Percentiles rank a stretch among this genome's conserved stretches.
phyloP scores from a whole-genome alignment of 176 grass and related monocot genomes.

The Zea luxurians region DNA sequence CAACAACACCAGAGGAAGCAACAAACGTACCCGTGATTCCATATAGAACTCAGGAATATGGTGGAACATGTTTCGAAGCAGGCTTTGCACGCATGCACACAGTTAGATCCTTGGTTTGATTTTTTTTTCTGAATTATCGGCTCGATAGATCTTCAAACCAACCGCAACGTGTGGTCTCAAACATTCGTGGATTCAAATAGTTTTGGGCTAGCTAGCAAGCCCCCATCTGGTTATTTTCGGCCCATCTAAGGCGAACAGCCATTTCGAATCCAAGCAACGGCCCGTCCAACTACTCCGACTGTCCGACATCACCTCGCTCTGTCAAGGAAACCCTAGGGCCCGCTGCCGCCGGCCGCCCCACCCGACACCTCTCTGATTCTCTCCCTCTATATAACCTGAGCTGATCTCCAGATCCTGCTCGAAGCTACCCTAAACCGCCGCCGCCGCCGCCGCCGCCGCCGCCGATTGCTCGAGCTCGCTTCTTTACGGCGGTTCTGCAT shows the following conservation, averaged over 20 bases:
- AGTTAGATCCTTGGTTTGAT: no score
- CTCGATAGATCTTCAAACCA: no score
- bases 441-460: no score
- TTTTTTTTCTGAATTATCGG: no score
- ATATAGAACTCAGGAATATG: slow-evolving; percentile 84
- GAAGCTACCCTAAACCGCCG: neutral
- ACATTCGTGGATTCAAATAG: no score
- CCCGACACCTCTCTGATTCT: neutral
- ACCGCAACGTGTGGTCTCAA: no score
- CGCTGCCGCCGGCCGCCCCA: neutral
- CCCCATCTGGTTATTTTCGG: neutral
- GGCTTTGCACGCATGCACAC: no score
- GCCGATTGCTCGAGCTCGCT: no score
- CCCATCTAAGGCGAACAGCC: neutral
- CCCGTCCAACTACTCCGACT: no score
- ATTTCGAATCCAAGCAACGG: no score
- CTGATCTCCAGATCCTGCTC: neutral
- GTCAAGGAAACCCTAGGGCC: neutral
- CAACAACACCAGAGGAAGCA: slow-evolving; percentile 14
- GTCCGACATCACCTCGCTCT: neutral
- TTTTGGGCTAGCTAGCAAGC: no score
- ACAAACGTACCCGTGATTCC: slow-evolving; percentile 69
- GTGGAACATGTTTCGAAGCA: slow-evolving; percentile 37
- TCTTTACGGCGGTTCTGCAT: no score
- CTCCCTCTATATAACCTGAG: neutral